Percentiles rank a stretch among this genome's conserved stretches.
These are phyloP conservation scores for Linderniella brevidens DNA, from an alignment of 257 asterid species.

Conservation along the genomic window DNA sequence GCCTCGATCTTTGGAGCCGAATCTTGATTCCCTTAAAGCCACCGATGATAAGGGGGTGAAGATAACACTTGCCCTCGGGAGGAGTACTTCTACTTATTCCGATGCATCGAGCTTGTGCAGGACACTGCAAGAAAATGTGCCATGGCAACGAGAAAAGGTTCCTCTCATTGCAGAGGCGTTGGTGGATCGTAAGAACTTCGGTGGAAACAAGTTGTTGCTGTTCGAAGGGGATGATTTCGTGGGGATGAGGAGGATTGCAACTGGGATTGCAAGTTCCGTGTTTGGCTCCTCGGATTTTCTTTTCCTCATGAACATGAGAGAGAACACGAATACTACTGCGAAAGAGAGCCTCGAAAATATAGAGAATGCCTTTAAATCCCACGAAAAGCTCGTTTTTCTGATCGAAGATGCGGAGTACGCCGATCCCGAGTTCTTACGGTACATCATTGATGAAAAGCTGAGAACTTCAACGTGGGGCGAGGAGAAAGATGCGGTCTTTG, in stretches of 20 bases:
- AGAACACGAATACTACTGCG: constrained; percentile 2
- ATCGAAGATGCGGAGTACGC: constrained; percentile 47
- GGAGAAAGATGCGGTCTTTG: constrained; percentile 1
- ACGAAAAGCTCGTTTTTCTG: constrained; percentile 29
- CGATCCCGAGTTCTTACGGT: constrained; percentile 27
- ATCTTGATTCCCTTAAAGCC: constrained; percentile 32
- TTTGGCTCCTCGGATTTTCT: constrained; percentile 45
- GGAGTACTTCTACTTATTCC: constrained; percentile 21
- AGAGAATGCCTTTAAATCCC: constrained; percentile 27
- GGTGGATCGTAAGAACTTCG: constrained; percentile 11
- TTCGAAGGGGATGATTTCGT: constrained; percentile 48
- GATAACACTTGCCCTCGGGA: constrained; percentile 43
- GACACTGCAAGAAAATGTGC: constrained; percentile 34
- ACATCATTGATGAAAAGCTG: constrained; percentile 14
- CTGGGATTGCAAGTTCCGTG: constrained; percentile 30
- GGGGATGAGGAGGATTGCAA: constrained; percentile 47
- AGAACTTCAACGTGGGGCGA: constrained; percentile 6
- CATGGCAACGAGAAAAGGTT: constrained; percentile 53
- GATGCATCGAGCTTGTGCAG: constrained; percentile 11
- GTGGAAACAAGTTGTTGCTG: constrained; percentile 28
- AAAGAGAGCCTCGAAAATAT: constrained; percentile 16
- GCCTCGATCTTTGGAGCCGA: constrained; percentile 15
- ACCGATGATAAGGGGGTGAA: constrained; percentile 40
- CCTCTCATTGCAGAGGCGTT: constrained; percentile 28
- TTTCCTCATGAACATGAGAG: constrained; percentile 28